Percentiles rank a stretch among this genome's conserved stretches.
Conservation (phyloP, 2,329 filamentous ascomycete species). For the Fusarium praegraminearum region DNA sequence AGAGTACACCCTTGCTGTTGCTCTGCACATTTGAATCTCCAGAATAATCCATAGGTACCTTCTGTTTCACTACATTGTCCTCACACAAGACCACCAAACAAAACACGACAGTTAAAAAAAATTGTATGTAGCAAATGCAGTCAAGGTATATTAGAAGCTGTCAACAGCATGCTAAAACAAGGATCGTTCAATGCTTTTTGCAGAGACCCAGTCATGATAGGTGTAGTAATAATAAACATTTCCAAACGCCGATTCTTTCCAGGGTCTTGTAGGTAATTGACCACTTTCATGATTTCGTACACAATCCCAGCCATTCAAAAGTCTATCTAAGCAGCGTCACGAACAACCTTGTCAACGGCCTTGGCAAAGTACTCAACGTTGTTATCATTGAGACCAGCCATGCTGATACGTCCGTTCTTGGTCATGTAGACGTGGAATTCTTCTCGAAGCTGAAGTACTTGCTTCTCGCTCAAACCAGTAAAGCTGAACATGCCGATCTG, state of each 20-base stretch:
- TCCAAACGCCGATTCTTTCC: conserved; percentile 46
- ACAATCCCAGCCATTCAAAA: conserved; percentile 38
- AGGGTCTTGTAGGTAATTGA: conserved; percentile 41
- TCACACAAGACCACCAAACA: neutral
- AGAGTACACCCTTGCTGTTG: conserved; percentile 19
- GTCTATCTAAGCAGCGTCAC: conserved; percentile 43
- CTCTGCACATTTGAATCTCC: neutral
- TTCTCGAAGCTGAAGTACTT: conserved; percentile 77
- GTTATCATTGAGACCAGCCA: conserved; percentile 94
- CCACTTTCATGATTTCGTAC: conserved; percentile 45
- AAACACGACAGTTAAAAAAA: neutral
- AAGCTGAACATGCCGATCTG: conserved; percentile 99
- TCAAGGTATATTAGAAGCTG: conserved; percentile 42
- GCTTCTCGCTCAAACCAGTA: conserved; percentile 79
- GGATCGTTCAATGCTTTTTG: conserved; percentile 45
- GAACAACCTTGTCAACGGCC: conserved; percentile 86
- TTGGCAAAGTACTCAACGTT: conserved; percentile 95
- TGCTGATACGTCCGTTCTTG: conserved; percentile 97
- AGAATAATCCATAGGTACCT: neutral
- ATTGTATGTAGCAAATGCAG: conserved; percentile 24
- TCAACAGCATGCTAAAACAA: conserved; percentile 34
- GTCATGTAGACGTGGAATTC: conserved; percentile 89
- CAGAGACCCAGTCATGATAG: conserved; percentile 44
- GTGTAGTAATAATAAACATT: conserved; percentile 37
- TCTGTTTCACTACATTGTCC: conserved; percentile 2